phyloP scores from a whole-genome alignment of 371 early-diverging fungal genomes.

The Dichotomocladium elegans region DNA sequence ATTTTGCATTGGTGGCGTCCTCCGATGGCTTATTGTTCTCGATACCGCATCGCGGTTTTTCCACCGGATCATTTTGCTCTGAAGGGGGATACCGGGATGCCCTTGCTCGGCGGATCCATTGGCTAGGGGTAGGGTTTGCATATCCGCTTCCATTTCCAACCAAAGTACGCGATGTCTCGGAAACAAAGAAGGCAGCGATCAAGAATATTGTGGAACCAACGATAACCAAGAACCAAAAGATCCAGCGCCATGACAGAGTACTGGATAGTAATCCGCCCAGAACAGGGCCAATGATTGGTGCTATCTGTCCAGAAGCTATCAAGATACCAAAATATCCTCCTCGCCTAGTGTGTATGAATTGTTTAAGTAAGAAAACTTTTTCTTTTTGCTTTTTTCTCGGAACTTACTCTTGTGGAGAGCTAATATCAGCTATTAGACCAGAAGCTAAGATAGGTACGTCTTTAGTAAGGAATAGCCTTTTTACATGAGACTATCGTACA shows the following conservation, averaged over 20 bases:
- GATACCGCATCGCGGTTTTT: background rate
- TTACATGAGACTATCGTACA: background rate
- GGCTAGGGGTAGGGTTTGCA: conserved; percentile 20
- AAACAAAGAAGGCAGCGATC: conserved; percentile 39
- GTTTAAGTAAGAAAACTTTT: background rate
- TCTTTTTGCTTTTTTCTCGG: background rate
- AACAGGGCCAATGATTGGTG: conserved; percentile 52
- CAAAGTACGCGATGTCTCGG: conserved; percentile 58
- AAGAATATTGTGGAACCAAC: conserved; percentile 35
- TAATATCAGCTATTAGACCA: conserved; percentile 43
- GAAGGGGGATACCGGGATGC: too few relatives aligned
- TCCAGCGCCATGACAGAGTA: conserved; percentile 49
- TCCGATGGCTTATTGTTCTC: background rate
- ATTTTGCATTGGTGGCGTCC: background rate
- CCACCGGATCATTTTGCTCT: too few relatives aligned
- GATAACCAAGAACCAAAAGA: conserved; percentile 52
- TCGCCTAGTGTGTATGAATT: conserved; percentile 20
- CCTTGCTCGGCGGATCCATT: too few relatives aligned
- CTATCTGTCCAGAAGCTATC: conserved; percentile 52
- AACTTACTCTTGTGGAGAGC: conserved; percentile 38
- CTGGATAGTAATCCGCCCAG: conserved; percentile 19
- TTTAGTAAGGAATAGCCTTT: conserved; percentile 19
- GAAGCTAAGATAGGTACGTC: too few relatives aligned
- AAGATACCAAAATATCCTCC: conserved; percentile 56
- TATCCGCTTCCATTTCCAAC: conserved; percentile 28